These are phyloP conservation scores for Pythium guiyangense DNA, from an alignment of 352 stramenopile genomes.

Conservation along the genomic window DNA sequence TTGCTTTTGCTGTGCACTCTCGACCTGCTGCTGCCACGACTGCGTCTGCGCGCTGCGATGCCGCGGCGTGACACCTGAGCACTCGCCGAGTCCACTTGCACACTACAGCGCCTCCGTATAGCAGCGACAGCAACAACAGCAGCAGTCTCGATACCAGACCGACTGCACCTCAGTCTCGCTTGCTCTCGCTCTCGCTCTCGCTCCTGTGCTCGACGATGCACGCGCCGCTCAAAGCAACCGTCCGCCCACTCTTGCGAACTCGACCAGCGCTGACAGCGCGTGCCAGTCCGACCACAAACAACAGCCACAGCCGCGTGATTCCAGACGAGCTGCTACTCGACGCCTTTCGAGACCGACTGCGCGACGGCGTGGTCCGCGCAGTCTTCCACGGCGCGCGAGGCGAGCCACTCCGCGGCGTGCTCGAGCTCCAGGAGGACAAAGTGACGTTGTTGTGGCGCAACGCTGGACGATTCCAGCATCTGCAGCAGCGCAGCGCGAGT, in stretches of 20 bases:
- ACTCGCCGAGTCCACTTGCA: too few relatives aligned
- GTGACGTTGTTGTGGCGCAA: slow-evolving; percentile 59
- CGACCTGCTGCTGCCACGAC: too few relatives aligned
- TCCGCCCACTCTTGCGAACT: background rate
- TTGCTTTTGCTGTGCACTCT: too few relatives aligned
- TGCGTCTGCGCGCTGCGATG: too few relatives aligned
- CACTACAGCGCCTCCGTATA: too few relatives aligned
- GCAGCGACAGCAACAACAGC: too few relatives aligned
- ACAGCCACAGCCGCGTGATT: background rate
- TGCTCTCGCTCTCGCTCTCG: too few relatives aligned
- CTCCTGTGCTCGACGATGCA: too few relatives aligned
- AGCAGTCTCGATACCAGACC: too few relatives aligned
- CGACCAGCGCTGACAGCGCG: too few relatives aligned
- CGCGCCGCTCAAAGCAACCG: background rate
- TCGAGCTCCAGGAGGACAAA: slow-evolving; percentile 68
- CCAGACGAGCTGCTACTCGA: slow-evolving; percentile 26
- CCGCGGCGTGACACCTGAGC: too few relatives aligned
- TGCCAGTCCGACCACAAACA: background rate
- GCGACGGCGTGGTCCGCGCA: slow-evolving; percentile 48
- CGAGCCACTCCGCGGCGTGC: slow-evolving; percentile 38
- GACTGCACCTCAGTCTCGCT: too few relatives aligned
- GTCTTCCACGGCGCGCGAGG: slow-evolving; percentile 40
- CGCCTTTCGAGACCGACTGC: slow-evolving; percentile 54
- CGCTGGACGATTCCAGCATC: slow-evolving; percentile 25
- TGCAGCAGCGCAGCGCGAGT: slow-evolving; percentile 18